phyloP scores from a whole-genome alignment of 352 stramenopile species.

The Phytophthora foliorum region DNA sequence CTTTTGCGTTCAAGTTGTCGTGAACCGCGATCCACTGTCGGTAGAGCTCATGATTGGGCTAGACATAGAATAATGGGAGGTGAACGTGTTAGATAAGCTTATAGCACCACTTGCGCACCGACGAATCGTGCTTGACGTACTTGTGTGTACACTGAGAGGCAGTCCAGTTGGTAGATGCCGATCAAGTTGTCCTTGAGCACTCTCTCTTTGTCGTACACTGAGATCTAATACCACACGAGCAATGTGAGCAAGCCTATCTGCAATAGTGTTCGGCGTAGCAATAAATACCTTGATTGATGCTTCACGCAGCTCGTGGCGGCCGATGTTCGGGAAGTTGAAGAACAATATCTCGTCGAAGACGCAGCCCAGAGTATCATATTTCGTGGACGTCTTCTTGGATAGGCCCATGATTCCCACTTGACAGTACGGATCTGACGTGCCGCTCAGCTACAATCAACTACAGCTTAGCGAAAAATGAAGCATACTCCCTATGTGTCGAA shows the following conservation, averaged over 20 bases:
- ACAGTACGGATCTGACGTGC: slow-evolving; percentile 91
- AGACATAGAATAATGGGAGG: neutral
- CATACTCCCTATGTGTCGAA: neutral
- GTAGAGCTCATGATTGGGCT: slow-evolving; percentile 90
- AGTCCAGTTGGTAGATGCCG: slow-evolving; percentile 87
- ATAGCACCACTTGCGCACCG: no score
- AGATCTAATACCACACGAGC: slow-evolving; percentile 47
- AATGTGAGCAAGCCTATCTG: neutral
- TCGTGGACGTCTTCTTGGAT: slow-evolving; percentile 85
- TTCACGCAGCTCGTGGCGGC: slow-evolving; percentile 68
- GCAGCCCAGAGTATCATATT: slow-evolving; percentile 81
- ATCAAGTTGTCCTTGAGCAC: slow-evolving; percentile 87
- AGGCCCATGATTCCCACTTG: slow-evolving; percentile 78
- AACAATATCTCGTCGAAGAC: slow-evolving; percentile 94
- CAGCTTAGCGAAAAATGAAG: neutral
- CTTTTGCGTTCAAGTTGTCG: slow-evolving; percentile 86
- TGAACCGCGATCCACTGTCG: slow-evolving; percentile 93
- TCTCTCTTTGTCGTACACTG: slow-evolving; percentile 78
- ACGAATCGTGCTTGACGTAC: slow-evolving; percentile 38
- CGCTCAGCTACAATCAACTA: slow-evolving; percentile 59
- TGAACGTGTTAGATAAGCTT: neutral
- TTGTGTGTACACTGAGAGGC: slow-evolving; percentile 73
- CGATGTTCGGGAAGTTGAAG: slow-evolving; percentile 91
- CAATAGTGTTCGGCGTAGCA: neutral
- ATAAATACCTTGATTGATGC: slow-evolving; percentile 69